These are phyloP conservation scores for Passiflora organensis DNA, from an alignment of 345 rosid species.

Conservation along the genomic window DNA sequence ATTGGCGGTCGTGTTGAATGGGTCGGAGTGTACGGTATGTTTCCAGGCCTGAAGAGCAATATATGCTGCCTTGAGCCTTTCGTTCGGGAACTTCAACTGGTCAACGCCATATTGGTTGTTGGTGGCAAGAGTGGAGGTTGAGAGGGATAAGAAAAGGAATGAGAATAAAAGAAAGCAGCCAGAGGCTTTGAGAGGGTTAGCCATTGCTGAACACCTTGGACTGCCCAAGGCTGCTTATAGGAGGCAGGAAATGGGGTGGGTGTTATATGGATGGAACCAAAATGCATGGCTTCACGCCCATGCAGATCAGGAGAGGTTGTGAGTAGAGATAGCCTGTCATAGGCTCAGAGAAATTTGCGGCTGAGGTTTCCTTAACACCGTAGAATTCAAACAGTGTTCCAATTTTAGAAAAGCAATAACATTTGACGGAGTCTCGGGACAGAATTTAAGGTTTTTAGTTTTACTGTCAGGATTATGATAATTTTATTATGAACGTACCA, in stretches of 20 bases:
- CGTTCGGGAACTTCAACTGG: slow-evolving; percentile 40
- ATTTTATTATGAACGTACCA: too few species aligned
- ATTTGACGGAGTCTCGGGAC: too few species aligned
- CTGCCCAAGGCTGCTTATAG: slow-evolving; percentile 74
- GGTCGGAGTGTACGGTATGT: slow-evolving; percentile 70
- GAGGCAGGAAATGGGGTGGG: slow-evolving; percentile 13
- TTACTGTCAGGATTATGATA: too few species aligned
- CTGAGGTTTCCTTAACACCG: too few species aligned
- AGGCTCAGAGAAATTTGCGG: too few species aligned
- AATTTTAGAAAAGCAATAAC: too few species aligned
- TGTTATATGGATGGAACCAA: slow-evolving; percentile 17
- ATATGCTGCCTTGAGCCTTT: slow-evolving; percentile 57
- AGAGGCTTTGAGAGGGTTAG: slow-evolving; percentile 35
- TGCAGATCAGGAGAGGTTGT: too few species aligned
- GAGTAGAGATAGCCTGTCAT: too few species aligned
- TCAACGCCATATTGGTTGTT: slow-evolving; percentile 32
- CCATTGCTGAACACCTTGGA: slow-evolving; percentile 51
- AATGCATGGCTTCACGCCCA: too few species aligned
- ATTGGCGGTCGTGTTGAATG: slow-evolving; percentile 53
- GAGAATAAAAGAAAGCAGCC: slow-evolving; percentile 49
- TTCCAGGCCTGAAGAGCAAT: slow-evolving; percentile 75
- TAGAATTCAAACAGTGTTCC: too few species aligned
- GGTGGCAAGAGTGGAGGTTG: slow-evolving; percentile 39
- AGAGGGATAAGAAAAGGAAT: slow-evolving; percentile 15
- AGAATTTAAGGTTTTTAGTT: too few species aligned